A percentile compares a stretch with the other conserved stretches of the same genome.
These are phyloP conservation scores for Dactylellina drechsleri DNA, from an alignment of 2,329 filamentous ascomycete species.

Conservation along the genomic window DNA sequence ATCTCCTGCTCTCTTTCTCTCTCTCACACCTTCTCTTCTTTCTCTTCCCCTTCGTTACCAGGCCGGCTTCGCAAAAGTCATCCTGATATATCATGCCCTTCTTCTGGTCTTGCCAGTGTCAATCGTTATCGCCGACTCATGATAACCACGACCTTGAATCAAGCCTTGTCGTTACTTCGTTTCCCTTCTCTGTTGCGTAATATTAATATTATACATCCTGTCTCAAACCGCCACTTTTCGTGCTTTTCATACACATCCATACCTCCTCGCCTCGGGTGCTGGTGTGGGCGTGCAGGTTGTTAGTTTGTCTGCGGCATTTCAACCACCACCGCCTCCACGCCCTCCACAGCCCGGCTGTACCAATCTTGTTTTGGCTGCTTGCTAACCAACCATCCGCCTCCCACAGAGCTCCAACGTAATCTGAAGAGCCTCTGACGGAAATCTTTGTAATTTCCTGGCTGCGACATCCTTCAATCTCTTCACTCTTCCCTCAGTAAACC, in stretches of 20 bases:
- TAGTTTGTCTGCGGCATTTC: constrained; percentile 56
- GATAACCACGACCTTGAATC: constrained; percentile 25
- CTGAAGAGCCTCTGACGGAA: constrained; percentile 49
- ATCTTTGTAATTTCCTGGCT: constrained; percentile 44
- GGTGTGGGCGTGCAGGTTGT: constrained; percentile 45
- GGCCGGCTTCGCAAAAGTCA: constrained; percentile 39
- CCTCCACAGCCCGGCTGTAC: constrained; percentile 20
- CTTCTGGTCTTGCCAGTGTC: constrained; percentile 9
- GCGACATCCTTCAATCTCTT: constrained; percentile 32
- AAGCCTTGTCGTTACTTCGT: constrained; percentile 35
- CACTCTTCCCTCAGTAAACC: constrained; percentile 4
- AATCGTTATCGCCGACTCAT: constrained; percentile 32
- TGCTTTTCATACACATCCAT: constrained; percentile 14
- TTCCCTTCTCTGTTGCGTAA: constrained; percentile 25
- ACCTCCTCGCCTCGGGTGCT: constrained; percentile 46
- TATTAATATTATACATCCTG: constrained; percentile 19
- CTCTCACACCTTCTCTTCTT: constrained; percentile 10
- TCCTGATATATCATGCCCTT: constrained; percentile 7
- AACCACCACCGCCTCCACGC: constrained; percentile 7
- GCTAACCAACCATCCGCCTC: constrained; percentile 54
- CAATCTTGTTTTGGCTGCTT: constrained; percentile 54
- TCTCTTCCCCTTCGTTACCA: constrained; percentile 5
- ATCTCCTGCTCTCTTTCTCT: constrained; percentile 17
- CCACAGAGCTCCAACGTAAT: constrained; percentile 55
- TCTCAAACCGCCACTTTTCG: constrained; percentile 25